Evolutionary conservation across 208 protist genomes (phyloP), one percentile per base, ranked within the genome.

Genomic region (Acanthamoeba castellanii): DNA sequence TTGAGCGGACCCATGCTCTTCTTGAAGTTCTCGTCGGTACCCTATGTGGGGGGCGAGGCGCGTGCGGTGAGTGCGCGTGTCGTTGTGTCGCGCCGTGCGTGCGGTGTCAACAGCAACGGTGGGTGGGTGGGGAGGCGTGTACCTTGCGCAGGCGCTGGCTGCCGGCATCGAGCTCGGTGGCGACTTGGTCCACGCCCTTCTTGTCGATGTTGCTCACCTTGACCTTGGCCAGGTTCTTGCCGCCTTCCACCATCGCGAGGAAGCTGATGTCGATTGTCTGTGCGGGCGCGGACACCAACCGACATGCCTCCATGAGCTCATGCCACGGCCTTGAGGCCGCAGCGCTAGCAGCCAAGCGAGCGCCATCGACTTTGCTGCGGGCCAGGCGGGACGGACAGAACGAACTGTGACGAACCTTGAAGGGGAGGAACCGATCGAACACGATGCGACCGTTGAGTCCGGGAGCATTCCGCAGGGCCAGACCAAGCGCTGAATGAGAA

Each of bases 221-320:
- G 61, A 92, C 87, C 64, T 92, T 92, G 87, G 87, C 87, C 27
- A 92, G 87, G 61, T 92, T 92, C 61, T 76, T 68, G 34, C 87
- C 87, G 61, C 87, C 87, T 18, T 92, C 87, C 16, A 92, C 64
- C 34, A 76, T 76, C n/a, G 87, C 64, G 25, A 92, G 87, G 61
- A 92, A 92, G 87, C 87, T 92, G 87, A 92, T 92, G 61, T 92
- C 87, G 55, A 92, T 92, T 13, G 72, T 82, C 72, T 82, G 72
- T 27, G 8, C 4, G 50, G 5, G 8, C 8, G 13, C 8, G 13
- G 50, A 18, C 59, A n/a, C 2, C 16, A 0, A n/a, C 1, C 5
- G 0, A 66, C 59, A 22, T 18, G 16, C 6, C 16, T 66, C 59
- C 6, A 22, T 66, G 18, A 66, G 59, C 3, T 8, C 45, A 47